Conservation (phyloP, 177 flowering plant species). For the Vitis hybrid region DNA sequence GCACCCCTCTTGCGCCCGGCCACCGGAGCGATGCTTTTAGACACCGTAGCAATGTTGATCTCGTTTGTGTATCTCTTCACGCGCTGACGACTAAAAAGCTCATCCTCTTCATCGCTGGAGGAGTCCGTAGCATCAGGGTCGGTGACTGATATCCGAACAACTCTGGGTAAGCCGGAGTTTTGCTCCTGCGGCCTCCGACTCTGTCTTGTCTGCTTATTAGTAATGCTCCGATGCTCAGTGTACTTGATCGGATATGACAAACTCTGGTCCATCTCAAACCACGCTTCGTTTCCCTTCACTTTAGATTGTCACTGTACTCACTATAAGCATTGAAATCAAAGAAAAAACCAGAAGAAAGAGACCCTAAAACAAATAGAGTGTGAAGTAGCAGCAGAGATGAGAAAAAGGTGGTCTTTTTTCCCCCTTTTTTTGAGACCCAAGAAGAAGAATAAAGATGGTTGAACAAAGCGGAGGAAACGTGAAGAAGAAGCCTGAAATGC, state of each 20-base stretch:
- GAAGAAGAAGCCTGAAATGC: slow-evolving; percentile 14
- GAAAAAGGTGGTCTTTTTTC: too few relatives aligned
- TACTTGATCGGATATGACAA: slow-evolving; percentile 41
- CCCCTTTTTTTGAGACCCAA: neutral
- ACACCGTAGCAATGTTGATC: slow-evolving; percentile 38
- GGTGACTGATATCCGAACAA: slow-evolving; percentile 57
- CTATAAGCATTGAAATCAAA: slow-evolving; percentile 9
- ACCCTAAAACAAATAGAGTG: too few relatives aligned
- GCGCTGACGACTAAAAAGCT: slow-evolving; percentile 37
- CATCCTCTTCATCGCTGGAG: slow-evolving; percentile 64
- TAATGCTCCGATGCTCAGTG: slow-evolving; percentile 47
- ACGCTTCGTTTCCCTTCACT: too few relatives aligned
- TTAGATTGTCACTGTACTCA: too few relatives aligned
- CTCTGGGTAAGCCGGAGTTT: slow-evolving; percentile 13
- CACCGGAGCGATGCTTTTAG: neutral
- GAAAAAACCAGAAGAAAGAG: too few relatives aligned
- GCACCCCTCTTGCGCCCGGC: neutral
- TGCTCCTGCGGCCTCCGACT: neutral
- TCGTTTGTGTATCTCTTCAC: slow-evolving; percentile 57
- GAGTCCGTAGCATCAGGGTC: slow-evolving; percentile 90
- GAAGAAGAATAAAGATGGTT: neutral
- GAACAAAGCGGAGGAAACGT: slow-evolving; percentile 9
- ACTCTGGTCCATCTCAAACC: slow-evolving; percentile 16
- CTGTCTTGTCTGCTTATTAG: slow-evolving; percentile 29
- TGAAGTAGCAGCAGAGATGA: neutral